These are phyloP conservation scores for Monascus ruber DNA, from an alignment of 2,329 filamentous ascomycete genomes.

Conservation along the genomic window DNA sequence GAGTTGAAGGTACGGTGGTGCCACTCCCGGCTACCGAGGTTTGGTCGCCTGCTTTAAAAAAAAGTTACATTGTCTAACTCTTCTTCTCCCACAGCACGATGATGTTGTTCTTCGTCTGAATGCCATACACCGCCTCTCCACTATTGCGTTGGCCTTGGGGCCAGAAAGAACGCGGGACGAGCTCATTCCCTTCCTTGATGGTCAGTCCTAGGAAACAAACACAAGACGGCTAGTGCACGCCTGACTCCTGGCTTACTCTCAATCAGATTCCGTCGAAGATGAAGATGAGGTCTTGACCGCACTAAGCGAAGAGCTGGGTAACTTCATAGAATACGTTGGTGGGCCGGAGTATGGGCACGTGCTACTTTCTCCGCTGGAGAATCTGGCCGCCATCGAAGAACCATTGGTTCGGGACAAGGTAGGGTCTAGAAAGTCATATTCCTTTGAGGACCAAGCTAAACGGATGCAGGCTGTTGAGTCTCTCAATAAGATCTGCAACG, in stretches of 20 bases:
- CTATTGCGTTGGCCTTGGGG: slow-evolving; percentile 91
- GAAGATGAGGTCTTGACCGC: slow-evolving; percentile 97
- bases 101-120: slow-evolving; percentile 97
- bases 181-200: slow-evolving; percentile 96
- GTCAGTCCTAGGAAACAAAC: slow-evolving; percentile 45
- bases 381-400: slow-evolving; percentile 96
- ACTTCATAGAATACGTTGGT: slow-evolving; percentile 95
- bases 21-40: neutral
- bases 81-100: slow-evolving; percentile 58
- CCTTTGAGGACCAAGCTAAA: no score
- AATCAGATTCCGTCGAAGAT: slow-evolving; percentile 89
- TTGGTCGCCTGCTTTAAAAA: slow-evolving; percentile 5
- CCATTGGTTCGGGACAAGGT: slow-evolving; percentile 97
- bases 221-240: slow-evolving; percentile 6
- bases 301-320: slow-evolving; percentile 89
- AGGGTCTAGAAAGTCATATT: slow-evolving; percentile 13
- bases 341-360: slow-evolving; percentile 90
- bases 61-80: slow-evolving; percentile 12
- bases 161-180: slow-evolving; percentile 95
- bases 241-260: slow-evolving; percentile 11
- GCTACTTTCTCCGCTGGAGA: slow-evolving; percentile 91
- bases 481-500: slow-evolving; percentile 95
- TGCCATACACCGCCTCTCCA: slow-evolving; percentile 94
- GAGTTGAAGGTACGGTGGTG: slow-evolving; percentile 74
- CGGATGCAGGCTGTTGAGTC: slow-evolving; percentile 78